Evolutionary conservation across 2,329 filamentous ascomycete species (phyloP), one percentile per base, ranked within the genome.

Genomic region (Didymella lethalis): DNA sequence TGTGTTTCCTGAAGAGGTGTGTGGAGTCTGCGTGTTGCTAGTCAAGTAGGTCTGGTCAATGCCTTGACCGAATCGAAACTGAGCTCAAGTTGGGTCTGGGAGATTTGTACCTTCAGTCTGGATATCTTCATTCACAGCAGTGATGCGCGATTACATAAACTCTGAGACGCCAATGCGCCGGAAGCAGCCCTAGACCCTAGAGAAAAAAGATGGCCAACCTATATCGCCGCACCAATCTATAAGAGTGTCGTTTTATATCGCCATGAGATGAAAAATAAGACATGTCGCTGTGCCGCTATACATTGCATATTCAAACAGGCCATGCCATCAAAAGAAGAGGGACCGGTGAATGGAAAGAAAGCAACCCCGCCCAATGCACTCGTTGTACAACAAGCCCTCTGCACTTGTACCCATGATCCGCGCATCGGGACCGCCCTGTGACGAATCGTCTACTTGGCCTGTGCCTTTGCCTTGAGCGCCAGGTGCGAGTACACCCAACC

Each of bases 401-500:
- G 20, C 40, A 41, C 48, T 55, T 52, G 53, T 54, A 28, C n/a
- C 18, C 55, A 49, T 50, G 25, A 23, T 25, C 29, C n/a, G 25
- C 55, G 56, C 32, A 32, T 47, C 20, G 25, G 36, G n/a, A 34
- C 34, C 28, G 43, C 34, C 54, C 48, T 31, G 20, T 31, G 28
- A 47, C 46, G 29, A 36, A 5, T 31, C 38, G 32, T 54, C 69
- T 69, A 70, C 54, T 70, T 70, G 45, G 64, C 64, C 57, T 73
- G 68, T 64, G 73, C 69, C 64, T 75, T 76, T 40, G 73, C 73
- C 57, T 75, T 75, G 57, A 77, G 64, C 16, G 74, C 71, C 48
- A 78, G 63, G 62, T 81, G 79, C 36, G 78, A 80, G 71, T 82
- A 82, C 20, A 80, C 71, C 66, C 78, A 80, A 36, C 79, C 79